Conservation (phyloP, 805 yeast species). For the Saccharomycopsis sp. region DNA sequence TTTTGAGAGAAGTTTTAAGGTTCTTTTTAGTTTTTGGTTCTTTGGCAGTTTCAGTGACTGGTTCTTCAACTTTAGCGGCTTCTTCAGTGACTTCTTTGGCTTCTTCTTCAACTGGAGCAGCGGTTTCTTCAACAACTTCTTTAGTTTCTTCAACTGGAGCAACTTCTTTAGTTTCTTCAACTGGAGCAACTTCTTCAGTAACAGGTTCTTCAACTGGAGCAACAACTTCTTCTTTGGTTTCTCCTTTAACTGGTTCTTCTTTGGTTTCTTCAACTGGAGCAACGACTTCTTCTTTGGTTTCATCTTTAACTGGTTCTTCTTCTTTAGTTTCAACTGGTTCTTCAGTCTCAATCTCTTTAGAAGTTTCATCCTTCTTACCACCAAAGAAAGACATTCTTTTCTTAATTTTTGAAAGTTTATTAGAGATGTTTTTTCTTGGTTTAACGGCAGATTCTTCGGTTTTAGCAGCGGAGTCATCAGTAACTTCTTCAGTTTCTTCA, state of each 20-base stretch:
- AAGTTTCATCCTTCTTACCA: slow-evolving; percentile 11
- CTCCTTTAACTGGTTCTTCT: slow-evolving; percentile 2
- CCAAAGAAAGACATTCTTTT: slow-evolving; percentile 17
- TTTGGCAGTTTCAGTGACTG: slow-evolving; percentile 12
- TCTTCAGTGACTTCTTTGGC: slow-evolving; percentile 1
- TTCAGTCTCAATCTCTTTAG: slow-evolving; percentile 11
- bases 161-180: background rate
- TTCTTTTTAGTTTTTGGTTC: slow-evolving; percentile 2
- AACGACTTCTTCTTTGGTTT: slow-evolving; percentile 15
- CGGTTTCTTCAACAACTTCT: slow-evolving; percentile 2
- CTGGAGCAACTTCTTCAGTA: slow-evolving; percentile 19
- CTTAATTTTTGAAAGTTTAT: slow-evolving; percentile 9
- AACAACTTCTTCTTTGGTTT: slow-evolving; percentile 17
- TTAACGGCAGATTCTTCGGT: slow-evolving; percentile 1
- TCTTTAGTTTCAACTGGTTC: slow-evolving; percentile 9
- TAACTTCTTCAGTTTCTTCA: slow-evolving; percentile 3
- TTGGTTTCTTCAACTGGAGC: slow-evolving; percentile 19
- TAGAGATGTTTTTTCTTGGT: slow-evolving; percentile 2
- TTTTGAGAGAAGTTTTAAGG: too few relatives aligned
- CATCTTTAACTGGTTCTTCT: slow-evolving; percentile 4
- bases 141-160: slow-evolving; percentile 17
- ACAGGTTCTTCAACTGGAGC: slow-evolving; percentile 3
- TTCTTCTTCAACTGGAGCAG: slow-evolving; percentile 5
- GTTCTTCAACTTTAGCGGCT: slow-evolving; percentile 16
- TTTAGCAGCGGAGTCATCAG: slow-evolving; percentile 1